Conservation (phyloP, 192 early-diverging fungal genomes). For the Backusella westeae region DNA sequence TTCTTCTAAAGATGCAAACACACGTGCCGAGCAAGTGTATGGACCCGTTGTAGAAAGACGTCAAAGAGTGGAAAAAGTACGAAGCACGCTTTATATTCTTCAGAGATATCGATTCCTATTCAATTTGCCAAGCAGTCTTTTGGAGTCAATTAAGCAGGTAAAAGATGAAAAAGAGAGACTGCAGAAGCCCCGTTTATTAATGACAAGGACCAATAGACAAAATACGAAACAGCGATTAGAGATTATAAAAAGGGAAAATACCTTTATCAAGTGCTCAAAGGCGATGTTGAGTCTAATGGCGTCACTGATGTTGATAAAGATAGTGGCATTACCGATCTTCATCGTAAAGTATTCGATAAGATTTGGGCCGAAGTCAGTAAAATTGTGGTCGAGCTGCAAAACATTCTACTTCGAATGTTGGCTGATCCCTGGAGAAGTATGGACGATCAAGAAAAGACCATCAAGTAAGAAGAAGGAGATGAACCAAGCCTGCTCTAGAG, state of each 20-base stretch:
- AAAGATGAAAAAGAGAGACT: neutral
- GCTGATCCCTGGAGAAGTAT: constrained; percentile 73
- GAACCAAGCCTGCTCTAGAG: neutral
- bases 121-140: constrained; percentile 86
- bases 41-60: constrained; percentile 84
- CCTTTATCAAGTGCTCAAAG: constrained; percentile 59
- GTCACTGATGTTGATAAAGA: neutral
- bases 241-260: constrained; percentile 96
- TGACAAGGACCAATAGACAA: constrained; percentile 42
- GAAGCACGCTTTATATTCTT: constrained; percentile 85
- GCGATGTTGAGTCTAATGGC: neutral
- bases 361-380: constrained; percentile 92
- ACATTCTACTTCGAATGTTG: constrained; percentile 75
- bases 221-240: constrained; percentile 87
- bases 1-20: constrained; percentile 47
- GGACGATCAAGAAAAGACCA: constrained; percentile 87
- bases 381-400: constrained; percentile 70
- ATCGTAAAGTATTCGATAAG: constrained; percentile 84
- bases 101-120: constrained; percentile 97
- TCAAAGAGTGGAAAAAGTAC: constrained; percentile 86
- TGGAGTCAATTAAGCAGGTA: constrained; percentile 81
- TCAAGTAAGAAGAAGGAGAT: constrained; percentile 52
- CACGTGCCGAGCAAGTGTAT: constrained; percentile 80
- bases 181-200: neutral
- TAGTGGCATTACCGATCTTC: constrained; percentile 32